phyloP scores from a whole-genome alignment of 192 early-diverging fungal species.

The Anaeromyces robustus region DNA sequence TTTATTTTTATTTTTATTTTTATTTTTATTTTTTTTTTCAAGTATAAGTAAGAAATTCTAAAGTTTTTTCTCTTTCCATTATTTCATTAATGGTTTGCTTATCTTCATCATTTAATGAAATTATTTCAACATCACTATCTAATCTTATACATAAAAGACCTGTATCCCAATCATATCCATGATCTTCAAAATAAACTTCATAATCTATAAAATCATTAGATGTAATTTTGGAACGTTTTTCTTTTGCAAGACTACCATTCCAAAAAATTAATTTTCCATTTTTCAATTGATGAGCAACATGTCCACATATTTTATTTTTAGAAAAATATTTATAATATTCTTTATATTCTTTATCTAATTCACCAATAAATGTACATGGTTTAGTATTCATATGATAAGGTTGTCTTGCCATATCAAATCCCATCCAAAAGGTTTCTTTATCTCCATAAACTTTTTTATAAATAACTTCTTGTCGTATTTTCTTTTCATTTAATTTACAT shows the following conservation, averaged over 20 bases:
- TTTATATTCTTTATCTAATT: neutral
- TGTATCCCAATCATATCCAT: neutral
- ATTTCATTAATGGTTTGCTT: neutral
- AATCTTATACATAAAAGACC: neutral
- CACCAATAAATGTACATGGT: neutral
- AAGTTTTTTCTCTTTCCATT: neutral
- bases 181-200: neutral
- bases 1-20: no score
- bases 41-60: no score
- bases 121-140: neutral
- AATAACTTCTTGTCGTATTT: slow-evolving; percentile 24
- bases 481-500: slow-evolving; percentile 9
- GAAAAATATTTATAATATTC: no score
- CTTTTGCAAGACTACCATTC: neutral
- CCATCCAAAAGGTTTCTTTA: slow-evolving; percentile 57
- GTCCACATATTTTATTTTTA: neutral
- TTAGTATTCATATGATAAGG: slow-evolving; percentile 12
- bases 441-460: slow-evolving; percentile 38
- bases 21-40: no score
- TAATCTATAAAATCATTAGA: neutral
- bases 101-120: neutral
- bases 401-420: slow-evolving; percentile 36
- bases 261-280: neutral
- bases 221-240: neutral
- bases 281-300: neutral